Conservation (phyloP, 176 grass and related monocot genomes). For the Raddia distichophylla region DNA sequence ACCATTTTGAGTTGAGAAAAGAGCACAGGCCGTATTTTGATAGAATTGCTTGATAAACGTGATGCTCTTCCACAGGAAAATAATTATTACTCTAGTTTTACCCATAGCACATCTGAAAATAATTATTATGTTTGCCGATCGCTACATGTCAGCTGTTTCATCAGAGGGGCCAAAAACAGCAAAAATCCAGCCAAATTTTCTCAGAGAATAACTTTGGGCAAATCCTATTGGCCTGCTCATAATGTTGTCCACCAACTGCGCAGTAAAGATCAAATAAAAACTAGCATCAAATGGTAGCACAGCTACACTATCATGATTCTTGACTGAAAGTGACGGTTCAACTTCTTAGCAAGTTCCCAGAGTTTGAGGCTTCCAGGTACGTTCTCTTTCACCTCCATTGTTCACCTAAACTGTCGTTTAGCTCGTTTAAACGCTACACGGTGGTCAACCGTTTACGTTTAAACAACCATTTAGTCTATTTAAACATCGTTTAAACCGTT, state of each 20-base stretch:
- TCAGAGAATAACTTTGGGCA: neutral
- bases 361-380: conserved; percentile 12
- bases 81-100: neutral
- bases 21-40: neutral
- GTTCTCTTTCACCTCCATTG: neutral
- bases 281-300: conserved; percentile 6
- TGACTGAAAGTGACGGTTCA: conserved; percentile 47
- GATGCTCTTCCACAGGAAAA: neutral
- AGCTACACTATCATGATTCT: conserved; percentile 44
- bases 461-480: too few species aligned
- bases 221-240: neutral
- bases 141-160: neutral
- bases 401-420: too few species aligned
- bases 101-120: neutral
- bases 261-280: neutral
- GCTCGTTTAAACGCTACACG: too few species aligned
- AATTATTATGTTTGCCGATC: neutral
- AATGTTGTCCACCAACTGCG: conserved; percentile 32
- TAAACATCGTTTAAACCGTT: too few species aligned
- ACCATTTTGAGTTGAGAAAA: neutral
- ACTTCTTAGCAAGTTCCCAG: conserved; percentile 21
- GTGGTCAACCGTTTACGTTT: too few species aligned
- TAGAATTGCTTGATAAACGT: neutral
- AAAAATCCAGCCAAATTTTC: conserved; percentile 9
- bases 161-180: neutral